phyloP scores from a whole-genome alignment of 1,139 yeast genomes.

The Hansenula anomala region DNA sequence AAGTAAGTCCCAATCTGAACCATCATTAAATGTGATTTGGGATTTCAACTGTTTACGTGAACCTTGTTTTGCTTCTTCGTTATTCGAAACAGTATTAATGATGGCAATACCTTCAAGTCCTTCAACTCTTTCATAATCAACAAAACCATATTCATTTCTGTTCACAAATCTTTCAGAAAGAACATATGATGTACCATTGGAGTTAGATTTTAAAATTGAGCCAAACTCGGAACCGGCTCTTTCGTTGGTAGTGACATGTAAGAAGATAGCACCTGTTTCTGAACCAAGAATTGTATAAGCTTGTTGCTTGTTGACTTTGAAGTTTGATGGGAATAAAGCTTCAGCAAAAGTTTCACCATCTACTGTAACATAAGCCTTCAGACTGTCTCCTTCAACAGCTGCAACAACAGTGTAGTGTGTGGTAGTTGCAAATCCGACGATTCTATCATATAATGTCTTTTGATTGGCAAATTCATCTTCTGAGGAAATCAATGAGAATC shows the following conservation, averaged over 20 bases:
- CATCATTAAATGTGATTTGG: constrained; percentile 84
- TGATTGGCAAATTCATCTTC: constrained; percentile 45
- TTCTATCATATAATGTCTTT: constrained; percentile 39
- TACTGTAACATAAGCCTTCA: constrained; percentile 69
- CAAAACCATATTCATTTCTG: constrained; percentile 68
- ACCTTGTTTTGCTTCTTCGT: constrained; percentile 36
- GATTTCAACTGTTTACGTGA: constrained; percentile 57
- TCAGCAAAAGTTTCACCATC: constrained; percentile 81
- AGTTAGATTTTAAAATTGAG: constrained; percentile 81
- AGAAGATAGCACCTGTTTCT: constrained; percentile 65
- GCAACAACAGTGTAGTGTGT: constrained; percentile 74
- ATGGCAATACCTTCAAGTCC: constrained; percentile 87
- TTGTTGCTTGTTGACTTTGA: constrained; percentile 57
- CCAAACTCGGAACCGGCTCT: constrained; percentile 62
- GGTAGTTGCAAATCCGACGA: constrained; percentile 62
- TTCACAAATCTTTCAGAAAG: constrained; percentile 70
- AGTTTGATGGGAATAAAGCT: constrained; percentile 73
- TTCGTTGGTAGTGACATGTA: constrained; percentile 72
- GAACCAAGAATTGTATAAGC: constrained; percentile 87
- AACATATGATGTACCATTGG: constrained; percentile 93
- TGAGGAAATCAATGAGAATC: constrained; percentile 41
- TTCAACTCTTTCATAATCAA: constrained; percentile 82
- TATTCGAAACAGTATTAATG: constrained; percentile 63
- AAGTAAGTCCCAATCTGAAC: constrained; percentile 77
- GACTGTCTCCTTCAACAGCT: constrained; percentile 31